Base-by-base conservation (phyloP, 2,329 filamentous ascomycete genomes). In the Venturia effusa region DNA sequence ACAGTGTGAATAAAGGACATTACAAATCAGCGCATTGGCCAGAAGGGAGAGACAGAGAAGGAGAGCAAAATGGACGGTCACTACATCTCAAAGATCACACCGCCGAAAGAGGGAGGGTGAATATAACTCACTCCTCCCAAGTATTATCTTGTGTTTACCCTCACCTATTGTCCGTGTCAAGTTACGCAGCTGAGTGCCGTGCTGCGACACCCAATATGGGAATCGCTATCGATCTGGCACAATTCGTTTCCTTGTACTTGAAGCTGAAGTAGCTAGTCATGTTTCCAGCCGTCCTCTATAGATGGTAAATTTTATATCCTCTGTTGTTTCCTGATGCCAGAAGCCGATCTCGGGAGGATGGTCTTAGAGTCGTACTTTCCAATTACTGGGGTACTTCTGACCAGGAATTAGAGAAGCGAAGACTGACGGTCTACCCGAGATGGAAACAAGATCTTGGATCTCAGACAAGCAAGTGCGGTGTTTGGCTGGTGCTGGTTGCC, bases 1-100 rank as follows among this genome's bases (percentile, higher is more conserved):
- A 60, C 59, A 60, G n/a, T 43, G 34, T 60, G 24, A 22, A 40
- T 7, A 60, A 60, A 60, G 59, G 59, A 60, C 59, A 60, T 60
- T 27, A 37, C 59, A 13, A 41, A 34, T 32, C 37, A 32, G 37
- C 27, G 51, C 51, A 7, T 51, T 27, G 22, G 11, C 22, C 3
- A 57, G 51, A n/a, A 15, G 27, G 8, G 30, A n/a, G 30, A 34
- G 19, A 37, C 15, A 32, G 51, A 34, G 8, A 15, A 34, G 8
- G 13, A 24, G 11, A 57, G 1, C 15, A 57, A 34, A 57, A 57
- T 15, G 27, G 34, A 34, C 15, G 30, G 30, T 57, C 51, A 30
- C 15, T 34, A 57, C 27, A 57, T 57, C 51, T 34, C 51, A 34
- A n/a, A n/a, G n/a, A n/a, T n/a, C n/a, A n/a, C 19, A 13, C 27